Percentiles rank a stretch among this genome's conserved stretches.
Evolutionary conservation across 2,329 filamentous ascomycete genomes (phyloP).

Genomic region (Trichoderma brevicompactum): DNA sequence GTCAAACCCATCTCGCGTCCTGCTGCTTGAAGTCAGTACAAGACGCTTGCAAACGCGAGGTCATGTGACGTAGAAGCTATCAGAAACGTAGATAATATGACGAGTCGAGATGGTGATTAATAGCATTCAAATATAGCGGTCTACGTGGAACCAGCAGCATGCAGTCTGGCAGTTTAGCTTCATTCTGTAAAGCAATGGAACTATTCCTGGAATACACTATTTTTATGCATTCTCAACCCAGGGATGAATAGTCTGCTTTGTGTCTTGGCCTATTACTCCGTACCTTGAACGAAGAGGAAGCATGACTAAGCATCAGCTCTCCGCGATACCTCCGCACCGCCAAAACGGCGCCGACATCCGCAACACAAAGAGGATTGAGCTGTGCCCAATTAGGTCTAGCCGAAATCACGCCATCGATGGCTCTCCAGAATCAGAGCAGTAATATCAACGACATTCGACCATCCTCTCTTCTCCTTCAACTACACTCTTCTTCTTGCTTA

Average conservation of each 20-base stretch:
- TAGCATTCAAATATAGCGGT: too few relatives aligned
- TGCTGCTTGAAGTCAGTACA: neutral
- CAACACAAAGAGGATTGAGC: conserved; percentile 1
- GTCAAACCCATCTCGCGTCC: neutral
- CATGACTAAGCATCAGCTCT: conserved; percentile 3
- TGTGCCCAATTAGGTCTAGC: conserved; percentile 36
- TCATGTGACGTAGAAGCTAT: conserved; percentile 13
- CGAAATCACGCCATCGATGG: conserved; percentile 41
- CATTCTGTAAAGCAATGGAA: too few relatives aligned
- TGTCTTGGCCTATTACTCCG: too few relatives aligned
- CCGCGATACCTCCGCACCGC: conserved; percentile 3
- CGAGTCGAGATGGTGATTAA: too few relatives aligned
- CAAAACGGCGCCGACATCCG: conserved; percentile 20
- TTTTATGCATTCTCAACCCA: too few relatives aligned
- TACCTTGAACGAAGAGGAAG: neutral
- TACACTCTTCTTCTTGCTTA: conserved; percentile 30
- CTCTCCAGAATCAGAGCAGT: conserved; percentile 32
- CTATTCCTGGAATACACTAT: too few relatives aligned
- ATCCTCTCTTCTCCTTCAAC: conserved; percentile 31
- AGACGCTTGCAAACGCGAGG: conserved; percentile 8
- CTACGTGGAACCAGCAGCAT: too few relatives aligned
- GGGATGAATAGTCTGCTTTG: too few relatives aligned
- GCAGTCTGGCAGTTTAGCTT: too few relatives aligned
- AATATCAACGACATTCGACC: conserved; percentile 32
- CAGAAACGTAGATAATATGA: neutral